Evolutionary conservation across 352 stramenopile genomes (phyloP), one percentile per base, ranked within the genome.

Genomic region (Paralagenidium karlingii): DNA sequence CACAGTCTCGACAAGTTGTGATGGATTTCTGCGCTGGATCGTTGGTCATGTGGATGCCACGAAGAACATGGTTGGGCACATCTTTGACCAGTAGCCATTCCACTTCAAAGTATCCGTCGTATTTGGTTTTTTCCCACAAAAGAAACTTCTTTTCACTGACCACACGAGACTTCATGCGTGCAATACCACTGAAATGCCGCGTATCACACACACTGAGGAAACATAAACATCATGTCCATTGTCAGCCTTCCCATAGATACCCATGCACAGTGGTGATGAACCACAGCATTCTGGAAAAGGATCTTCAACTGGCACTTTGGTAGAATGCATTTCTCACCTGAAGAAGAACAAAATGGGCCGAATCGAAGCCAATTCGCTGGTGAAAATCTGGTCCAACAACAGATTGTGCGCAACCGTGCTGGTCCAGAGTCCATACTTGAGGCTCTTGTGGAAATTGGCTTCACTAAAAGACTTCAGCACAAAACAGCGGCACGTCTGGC

Each of bases 391-490:
- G 43, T 89, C 65, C 26, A 89, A 39, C 38, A 74, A 38, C 44
- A 62, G 58, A 41, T 83, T 84, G 49, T 82, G 68, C 40, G 53
- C 53, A 29, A 77, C 71, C 13, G 75, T 89, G 42, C 64, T 83
- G 37, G 68, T 84, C 75, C 75, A 89, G 36, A 89, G 44, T 24
- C 75, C 75, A 43, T 66, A 89, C 56, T 89, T 89, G 33, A 89
- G 58, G 33, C 75, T 89, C 56, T 83, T 86, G 58, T 89, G 75
- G 31, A 89, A 47, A 38, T 89, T 85, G n/a, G 64, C 68, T 37
- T 89, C 75, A 40, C 75, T 89, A 44, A 89, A 89, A 16, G 67
- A 83, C 51, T 89, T 89, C 52, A 86, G 54, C 34, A 89, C 70
- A 40, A 89, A 89, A 51, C 71, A 89, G 20, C 69, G 68, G 44